phyloP scores from a whole-genome alignment of 2,329 filamentous ascomycete species.

The Pseudogymnoascus sp. region DNA sequence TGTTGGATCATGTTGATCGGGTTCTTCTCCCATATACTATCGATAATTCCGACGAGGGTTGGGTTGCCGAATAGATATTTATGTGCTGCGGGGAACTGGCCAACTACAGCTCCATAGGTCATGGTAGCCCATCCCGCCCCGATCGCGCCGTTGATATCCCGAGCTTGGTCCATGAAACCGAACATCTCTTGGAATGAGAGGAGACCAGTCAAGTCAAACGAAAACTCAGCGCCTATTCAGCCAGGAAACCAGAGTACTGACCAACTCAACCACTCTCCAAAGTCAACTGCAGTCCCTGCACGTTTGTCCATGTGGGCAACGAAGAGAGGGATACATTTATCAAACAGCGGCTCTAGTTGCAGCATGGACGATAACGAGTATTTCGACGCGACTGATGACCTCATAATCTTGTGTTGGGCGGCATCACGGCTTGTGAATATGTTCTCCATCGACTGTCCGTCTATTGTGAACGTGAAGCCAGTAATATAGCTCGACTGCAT shows the following conservation, averaged over 20 bases:
- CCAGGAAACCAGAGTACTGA: background rate
- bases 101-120: slow-evolving; percentile 4
- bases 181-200: slow-evolving; percentile 12
- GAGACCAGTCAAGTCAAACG: slow-evolving; percentile 13
- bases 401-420: background rate
- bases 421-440: background rate
- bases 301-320: background rate
- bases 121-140: background rate
- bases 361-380: background rate
- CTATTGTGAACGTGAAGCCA: slow-evolving; percentile 1
- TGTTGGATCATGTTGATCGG: background rate
- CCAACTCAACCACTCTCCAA: slow-evolving; percentile 10
- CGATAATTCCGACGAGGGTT: background rate
- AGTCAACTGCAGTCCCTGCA: slow-evolving; percentile 2
- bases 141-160: slow-evolving; percentile 13
- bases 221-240: background rate
- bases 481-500: background rate
- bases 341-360: background rate
- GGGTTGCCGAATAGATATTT: slow-evolving; percentile 10
- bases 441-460: background rate
- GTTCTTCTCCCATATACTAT: background rate
- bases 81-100: slow-evolving; percentile 8
- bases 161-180: slow-evolving; percentile 12
- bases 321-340: slow-evolving; percentile 6
- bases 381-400: background rate